Evolutionary conservation across 164 flowering plant species (phyloP).

Genomic region (Echeveria elegans): DNA sequence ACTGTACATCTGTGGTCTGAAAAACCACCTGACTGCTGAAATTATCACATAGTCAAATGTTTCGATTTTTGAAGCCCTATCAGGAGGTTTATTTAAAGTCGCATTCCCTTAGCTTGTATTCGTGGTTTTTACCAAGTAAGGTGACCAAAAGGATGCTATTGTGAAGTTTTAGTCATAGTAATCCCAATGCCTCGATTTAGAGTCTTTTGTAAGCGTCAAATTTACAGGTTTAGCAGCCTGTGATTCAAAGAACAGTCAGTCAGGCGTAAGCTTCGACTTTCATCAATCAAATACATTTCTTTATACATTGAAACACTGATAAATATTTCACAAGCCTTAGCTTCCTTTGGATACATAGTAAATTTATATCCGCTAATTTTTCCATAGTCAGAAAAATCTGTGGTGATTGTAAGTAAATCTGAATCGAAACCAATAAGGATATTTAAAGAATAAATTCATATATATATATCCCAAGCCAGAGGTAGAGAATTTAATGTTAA

Average conservation of each 20-base stretch:
- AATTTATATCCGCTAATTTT: too few relatives aligned
- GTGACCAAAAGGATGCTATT: conserved; percentile 53
- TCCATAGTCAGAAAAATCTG: too few relatives aligned
- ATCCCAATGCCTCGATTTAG: conserved; percentile 17
- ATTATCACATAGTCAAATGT: conserved; percentile 9
- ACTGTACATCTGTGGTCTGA: conserved; percentile 8
- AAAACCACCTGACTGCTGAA: conserved; percentile 10
- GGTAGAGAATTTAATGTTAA: too few relatives aligned
- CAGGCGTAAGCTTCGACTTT: neutral
- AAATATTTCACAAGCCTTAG: too few relatives aligned
- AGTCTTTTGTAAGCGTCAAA: conserved; percentile 7
- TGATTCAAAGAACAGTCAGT: neutral
- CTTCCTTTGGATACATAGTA: too few relatives aligned
- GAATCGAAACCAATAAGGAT: too few relatives aligned
- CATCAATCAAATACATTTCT: neutral
- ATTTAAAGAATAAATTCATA: too few relatives aligned
- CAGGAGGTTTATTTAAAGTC: conserved; percentile 27
- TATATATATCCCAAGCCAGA: too few relatives aligned
- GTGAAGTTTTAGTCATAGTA: conserved; percentile 49
- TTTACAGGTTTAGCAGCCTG: conserved; percentile 24
- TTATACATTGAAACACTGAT: neutral
- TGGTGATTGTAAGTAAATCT: too few relatives aligned
- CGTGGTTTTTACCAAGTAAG: conserved; percentile 34
- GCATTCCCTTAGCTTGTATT: conserved; percentile 18
- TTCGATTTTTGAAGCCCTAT: conserved; percentile 19